Conservation (phyloP, 371 early-diverging fungal genomes). For the Caulochytrium protostelioides region DNA sequence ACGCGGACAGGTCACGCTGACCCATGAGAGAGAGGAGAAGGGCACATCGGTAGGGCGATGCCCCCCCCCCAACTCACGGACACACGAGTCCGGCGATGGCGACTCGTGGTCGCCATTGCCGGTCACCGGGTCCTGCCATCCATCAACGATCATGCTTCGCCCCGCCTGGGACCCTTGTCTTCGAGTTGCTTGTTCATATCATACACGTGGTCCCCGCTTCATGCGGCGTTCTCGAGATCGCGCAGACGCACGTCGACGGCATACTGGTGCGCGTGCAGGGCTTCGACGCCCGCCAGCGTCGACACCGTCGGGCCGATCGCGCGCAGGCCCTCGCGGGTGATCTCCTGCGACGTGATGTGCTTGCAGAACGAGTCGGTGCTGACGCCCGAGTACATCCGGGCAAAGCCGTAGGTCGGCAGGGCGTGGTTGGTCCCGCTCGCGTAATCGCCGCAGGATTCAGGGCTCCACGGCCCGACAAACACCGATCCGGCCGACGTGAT, state of each 20-base stretch:
- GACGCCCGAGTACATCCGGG: slow-evolving; percentile 91
- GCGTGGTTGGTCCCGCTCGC: slow-evolving; percentile 99
- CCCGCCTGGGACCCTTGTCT: no score
- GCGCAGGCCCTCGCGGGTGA: slow-evolving; percentile 70
- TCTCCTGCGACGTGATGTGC: slow-evolving; percentile 78
- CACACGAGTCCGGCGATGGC: no score
- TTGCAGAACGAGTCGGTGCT: slow-evolving; percentile 83
- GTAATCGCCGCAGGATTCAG: slow-evolving; percentile 95
- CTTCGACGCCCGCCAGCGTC: slow-evolving; percentile 81
- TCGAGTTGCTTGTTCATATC: no score
- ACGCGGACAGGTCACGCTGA: no score
- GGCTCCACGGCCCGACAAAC: slow-evolving; percentile 85
- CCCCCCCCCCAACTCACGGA: no score
- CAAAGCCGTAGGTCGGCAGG: slow-evolving; percentile 90
- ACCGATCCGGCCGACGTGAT: slow-evolving; percentile 84
- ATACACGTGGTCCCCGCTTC: no score
- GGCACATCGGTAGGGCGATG: no score
- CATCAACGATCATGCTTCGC: no score
- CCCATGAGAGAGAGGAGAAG: no score
- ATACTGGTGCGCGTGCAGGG: slow-evolving; percentile 82
- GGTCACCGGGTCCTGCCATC: no score
- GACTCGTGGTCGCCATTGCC: no score
- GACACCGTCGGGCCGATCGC: slow-evolving; percentile 68
- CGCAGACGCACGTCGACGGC: slow-evolving; percentile 75
- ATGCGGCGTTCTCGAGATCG: slow-evolving; percentile 14